phyloP scores from a whole-genome alignment of 148 eudicot species.

The Fallopia convolvulus region DNA sequence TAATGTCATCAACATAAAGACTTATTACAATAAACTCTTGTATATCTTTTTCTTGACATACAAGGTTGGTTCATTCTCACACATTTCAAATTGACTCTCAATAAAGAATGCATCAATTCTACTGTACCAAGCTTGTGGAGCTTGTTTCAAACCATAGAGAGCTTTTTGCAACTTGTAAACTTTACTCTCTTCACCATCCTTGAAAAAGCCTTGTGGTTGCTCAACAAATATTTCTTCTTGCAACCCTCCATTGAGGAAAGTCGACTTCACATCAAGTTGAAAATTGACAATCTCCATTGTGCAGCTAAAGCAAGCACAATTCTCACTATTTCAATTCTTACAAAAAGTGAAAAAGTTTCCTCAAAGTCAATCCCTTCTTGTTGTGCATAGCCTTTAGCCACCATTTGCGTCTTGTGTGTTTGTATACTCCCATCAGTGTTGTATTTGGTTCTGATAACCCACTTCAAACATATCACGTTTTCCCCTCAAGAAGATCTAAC shows the following conservation, averaged over 20 bases:
- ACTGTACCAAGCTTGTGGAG: slow-evolving; percentile 12
- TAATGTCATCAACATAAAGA: background rate
- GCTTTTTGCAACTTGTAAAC: background rate
- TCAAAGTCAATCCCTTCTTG: background rate
- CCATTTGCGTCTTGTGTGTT: background rate
- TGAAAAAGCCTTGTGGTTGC: slow-evolving; percentile 11
- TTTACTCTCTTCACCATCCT: slow-evolving; percentile 4
- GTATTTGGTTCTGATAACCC: background rate
- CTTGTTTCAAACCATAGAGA: slow-evolving; percentile 13
- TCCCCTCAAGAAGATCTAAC: background rate
- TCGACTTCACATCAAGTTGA: slow-evolving; percentile 9
- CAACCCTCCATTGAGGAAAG: slow-evolving; percentile 1
- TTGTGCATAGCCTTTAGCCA: slow-evolving; percentile 1
- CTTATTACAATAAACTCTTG: background rate
- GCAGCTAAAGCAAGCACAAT: background rate
- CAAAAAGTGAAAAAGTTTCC: background rate
- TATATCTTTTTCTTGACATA: too few relatives aligned
- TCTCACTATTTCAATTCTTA: slow-evolving; percentile 11
- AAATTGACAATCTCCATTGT: background rate
- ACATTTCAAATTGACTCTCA: background rate
- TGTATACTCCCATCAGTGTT: background rate
- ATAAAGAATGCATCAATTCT: background rate
- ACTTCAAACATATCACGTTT: background rate
- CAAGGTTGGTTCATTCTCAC: background rate
- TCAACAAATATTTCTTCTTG: slow-evolving; percentile 6